Percentiles rank a stretch among this genome's conserved stretches.
These are phyloP conservation scores for Quercus lobata DNA, from an alignment of 331 rosid species.

Conservation along the genomic window DNA sequence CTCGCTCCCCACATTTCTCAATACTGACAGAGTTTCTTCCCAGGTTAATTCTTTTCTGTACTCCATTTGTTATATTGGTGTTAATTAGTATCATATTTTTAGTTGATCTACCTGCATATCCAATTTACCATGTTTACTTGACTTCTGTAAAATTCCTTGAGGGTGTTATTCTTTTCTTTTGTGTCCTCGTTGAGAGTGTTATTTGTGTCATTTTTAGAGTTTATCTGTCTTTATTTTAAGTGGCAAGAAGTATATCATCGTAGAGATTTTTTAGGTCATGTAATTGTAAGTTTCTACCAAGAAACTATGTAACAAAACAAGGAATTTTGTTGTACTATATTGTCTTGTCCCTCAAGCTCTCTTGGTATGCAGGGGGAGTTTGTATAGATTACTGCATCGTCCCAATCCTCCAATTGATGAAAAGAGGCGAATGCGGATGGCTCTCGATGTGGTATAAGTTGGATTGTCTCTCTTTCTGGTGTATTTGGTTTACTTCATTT, in stretches of 20 bases:
- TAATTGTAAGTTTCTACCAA: not conserved
- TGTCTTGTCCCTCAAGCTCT: conserved; percentile 28
- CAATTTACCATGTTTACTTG: not conserved
- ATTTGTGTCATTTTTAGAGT: not conserved
- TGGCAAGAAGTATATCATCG: not conserved
- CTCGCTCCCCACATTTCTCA: conserved; percentile 93
- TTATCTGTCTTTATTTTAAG: not conserved
- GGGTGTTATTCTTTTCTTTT: not conserved
- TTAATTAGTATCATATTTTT: not conserved
- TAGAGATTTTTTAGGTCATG: not conserved
- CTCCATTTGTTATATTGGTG: not conserved
- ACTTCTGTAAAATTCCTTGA: not conserved
- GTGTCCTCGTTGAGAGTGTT: not conserved
- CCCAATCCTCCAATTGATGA: conserved; percentile 88
- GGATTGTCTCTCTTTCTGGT: not conserved
- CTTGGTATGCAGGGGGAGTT: conserved; percentile 75
- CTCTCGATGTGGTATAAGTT: conserved; percentile 87
- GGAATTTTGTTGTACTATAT: conserved; percentile 6
- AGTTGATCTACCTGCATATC: not conserved
- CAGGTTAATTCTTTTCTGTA: conserved; percentile 45
- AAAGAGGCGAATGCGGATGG: conserved; percentile 90
- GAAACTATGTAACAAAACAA: not conserved
- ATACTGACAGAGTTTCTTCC: conserved; percentile 96
- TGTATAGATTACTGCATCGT: conserved; percentile 85
- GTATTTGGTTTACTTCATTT: conserved; percentile 12